These are phyloP conservation scores for Linanthus parryae DNA, from an alignment of 148 eudicot species.

Conservation along the genomic window DNA sequence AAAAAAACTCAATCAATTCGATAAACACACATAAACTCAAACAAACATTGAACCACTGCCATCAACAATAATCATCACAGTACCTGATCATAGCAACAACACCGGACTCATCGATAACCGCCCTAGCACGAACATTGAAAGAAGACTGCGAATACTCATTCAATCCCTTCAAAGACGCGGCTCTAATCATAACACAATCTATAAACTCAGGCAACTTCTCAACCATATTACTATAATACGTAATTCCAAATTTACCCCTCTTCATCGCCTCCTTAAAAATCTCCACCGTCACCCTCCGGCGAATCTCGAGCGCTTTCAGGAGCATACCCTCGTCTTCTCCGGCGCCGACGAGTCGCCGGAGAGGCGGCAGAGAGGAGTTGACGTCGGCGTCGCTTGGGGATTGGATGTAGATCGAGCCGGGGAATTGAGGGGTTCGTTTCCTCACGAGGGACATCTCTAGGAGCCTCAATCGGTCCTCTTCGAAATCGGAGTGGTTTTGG, in stretches of 20 bases:
- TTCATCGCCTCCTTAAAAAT: slow-evolving; percentile 61
- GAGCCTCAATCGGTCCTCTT: slow-evolving; percentile 37
- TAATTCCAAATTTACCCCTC: slow-evolving; percentile 87
- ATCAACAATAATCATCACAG: too few species aligned
- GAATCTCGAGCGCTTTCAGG: slow-evolving; percentile 64
- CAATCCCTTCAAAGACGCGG: slow-evolving; percentile 62
- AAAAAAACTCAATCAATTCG: too few species aligned
- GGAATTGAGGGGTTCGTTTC: slow-evolving; percentile 64
- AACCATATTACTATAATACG: slow-evolving; percentile 59
- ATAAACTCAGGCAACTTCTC: slow-evolving; percentile 38
- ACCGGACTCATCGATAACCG: slow-evolving; percentile 44
- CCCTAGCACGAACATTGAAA: slow-evolving; percentile 70
- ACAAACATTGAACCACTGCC: too few species aligned
- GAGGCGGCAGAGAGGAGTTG: slow-evolving; percentile 36
- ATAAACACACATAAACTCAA: too few species aligned
- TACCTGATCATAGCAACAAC: slow-evolving; percentile 85
- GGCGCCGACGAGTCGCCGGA: slow-evolving; percentile 25
- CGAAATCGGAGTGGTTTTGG: slow-evolving; percentile 10
- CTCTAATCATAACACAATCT: slow-evolving; percentile 81
- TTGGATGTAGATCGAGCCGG: slow-evolving; percentile 64
- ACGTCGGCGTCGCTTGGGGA: slow-evolving; percentile 20
- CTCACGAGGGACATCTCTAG: slow-evolving; percentile 46
- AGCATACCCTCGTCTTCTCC: slow-evolving; percentile 47
- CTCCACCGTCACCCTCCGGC: slow-evolving; percentile 66
- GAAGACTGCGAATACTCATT: slow-evolving; percentile 43